Percentiles rank a stretch among this genome's conserved stretches.
Conservation (phyloP, 2,329 filamentous ascomycete genomes). For the Aspergillus persii region DNA sequence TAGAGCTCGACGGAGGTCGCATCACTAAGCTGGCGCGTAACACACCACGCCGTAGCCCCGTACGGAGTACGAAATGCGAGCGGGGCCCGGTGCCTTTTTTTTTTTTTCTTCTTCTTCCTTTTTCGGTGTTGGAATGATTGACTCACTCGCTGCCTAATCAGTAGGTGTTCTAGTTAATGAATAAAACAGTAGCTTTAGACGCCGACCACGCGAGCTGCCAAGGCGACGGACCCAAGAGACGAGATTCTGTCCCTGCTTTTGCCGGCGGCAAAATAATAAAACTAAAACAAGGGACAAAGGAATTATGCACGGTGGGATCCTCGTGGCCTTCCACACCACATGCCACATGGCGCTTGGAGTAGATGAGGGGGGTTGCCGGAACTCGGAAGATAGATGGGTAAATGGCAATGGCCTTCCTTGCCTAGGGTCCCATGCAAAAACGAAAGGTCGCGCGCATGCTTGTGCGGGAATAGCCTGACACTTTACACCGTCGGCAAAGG, state of each 20-base stretch:
- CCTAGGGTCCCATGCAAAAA: background rate
- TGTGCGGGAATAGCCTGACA: background rate
- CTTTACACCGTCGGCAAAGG: background rate
- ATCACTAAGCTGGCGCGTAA: background rate
- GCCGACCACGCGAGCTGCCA: background rate
- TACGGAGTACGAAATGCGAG: background rate
- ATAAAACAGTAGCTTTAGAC: background rate
- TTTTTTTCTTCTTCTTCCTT: background rate
- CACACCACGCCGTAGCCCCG: background rate
- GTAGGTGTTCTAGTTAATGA: background rate
- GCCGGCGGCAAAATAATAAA: background rate
- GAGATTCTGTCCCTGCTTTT: background rate
- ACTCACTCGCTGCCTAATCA: background rate
- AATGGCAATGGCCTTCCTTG: background rate
- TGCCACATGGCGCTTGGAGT: background rate
- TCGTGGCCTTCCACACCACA: background rate
- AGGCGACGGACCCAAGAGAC: background rate
- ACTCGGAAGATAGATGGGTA: background rate
- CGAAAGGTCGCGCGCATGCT: background rate
- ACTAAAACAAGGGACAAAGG: background rate
- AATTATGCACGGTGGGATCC: background rate
- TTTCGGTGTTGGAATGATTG: background rate
- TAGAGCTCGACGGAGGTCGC: background rate
- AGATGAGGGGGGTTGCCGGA: background rate
- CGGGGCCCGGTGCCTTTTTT: background rate